Evolutionary conservation across 495 filamentous ascomycete genomes (phyloP).

Genomic region (Rhypophila decipiens): DNA sequence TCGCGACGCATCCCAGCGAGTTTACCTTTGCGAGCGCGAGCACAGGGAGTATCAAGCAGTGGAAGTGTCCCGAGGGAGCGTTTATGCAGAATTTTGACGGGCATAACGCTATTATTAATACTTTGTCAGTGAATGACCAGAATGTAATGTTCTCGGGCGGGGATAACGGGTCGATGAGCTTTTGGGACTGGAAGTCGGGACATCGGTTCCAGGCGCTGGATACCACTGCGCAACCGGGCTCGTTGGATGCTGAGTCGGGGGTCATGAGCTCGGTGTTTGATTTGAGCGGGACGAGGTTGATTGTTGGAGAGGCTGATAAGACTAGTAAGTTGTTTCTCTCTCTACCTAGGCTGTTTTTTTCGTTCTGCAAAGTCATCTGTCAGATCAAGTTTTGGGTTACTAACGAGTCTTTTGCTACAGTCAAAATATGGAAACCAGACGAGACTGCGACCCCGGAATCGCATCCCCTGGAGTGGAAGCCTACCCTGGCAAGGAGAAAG

Average conservation of each 20-base stretch:
- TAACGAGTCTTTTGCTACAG: constrained; percentile 33
- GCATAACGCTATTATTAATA: constrained; percentile 94
- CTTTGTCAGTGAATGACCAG: constrained; percentile 86
- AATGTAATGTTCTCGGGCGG: constrained; percentile 93
- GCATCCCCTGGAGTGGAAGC: constrained; percentile 91
- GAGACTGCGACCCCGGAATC: constrained; percentile 83
- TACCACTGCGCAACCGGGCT: constrained; percentile 88
- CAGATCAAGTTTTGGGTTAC: too few relatives aligned
- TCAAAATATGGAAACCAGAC: constrained; percentile 96
- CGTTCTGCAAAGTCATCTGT: background rate
- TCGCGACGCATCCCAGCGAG: constrained; percentile 82
- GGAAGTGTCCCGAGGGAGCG: constrained; percentile 96
- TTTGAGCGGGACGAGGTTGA: constrained; percentile 76
- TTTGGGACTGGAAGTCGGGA: constrained; percentile 99
- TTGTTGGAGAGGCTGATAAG: constrained; percentile 95
- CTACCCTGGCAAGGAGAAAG: constrained; percentile 56
- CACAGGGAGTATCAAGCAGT: constrained; percentile 94
- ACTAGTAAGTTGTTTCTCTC: constrained; percentile 50
- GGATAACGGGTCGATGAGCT: constrained; percentile 92
- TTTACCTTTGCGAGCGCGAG: constrained; percentile 95
- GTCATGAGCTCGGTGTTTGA: constrained; percentile 93
- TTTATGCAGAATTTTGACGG: constrained; percentile 99
- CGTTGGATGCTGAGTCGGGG: constrained; percentile 87
- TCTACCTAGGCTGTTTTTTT: background rate
- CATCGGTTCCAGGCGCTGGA: constrained; percentile 83